These are phyloP conservation scores for Lipomyces japonicus DNA, from an alignment of 805 yeast genomes.

Conservation along the genomic window DNA sequence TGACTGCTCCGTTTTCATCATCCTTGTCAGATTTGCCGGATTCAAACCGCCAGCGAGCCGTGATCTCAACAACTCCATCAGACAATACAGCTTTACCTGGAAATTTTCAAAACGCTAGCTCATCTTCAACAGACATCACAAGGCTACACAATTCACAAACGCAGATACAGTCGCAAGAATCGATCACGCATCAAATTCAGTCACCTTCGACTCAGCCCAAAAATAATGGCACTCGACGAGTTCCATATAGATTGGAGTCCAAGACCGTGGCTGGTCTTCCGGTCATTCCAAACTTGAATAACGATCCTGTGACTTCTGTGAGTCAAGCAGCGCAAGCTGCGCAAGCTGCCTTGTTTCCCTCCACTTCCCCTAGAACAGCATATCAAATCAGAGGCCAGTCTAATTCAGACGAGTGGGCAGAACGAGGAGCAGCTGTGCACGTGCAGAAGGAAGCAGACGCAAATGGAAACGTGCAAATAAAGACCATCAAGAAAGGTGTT, in stretches of 20 bases:
- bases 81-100: not conserved
- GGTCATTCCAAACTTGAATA: slow-evolving; percentile 4
- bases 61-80: not conserved
- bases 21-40: too few relatives aligned
- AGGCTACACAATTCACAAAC: not conserved
- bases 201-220: not conserved
- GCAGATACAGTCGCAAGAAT: slow-evolving; percentile 1
- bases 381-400: slow-evolving; percentile 7
- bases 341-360: slow-evolving; percentile 3
- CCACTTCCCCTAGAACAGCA: not conserved
- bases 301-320: not conserved
- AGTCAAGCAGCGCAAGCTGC: not conserved
- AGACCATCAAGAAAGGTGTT: slow-evolving; percentile 53
- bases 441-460: slow-evolving; percentile 46
- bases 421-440: slow-evolving; percentile 56
- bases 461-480: slow-evolving; percentile 50
- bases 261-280: slow-evolving; percentile 28
- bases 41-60: not conserved
- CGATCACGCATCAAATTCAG: not conserved
- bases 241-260: slow-evolving; percentile 17
- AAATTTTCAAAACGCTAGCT: slow-evolving; percentile 2
- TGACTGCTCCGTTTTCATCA: not conserved
- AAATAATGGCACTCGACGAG: slow-evolving; percentile 1
- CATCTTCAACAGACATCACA: not conserved
- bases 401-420: slow-evolving; percentile 48